Base-by-base conservation (phyloP, 306 rosid genomes). In the Rosa chinensis region DNA sequence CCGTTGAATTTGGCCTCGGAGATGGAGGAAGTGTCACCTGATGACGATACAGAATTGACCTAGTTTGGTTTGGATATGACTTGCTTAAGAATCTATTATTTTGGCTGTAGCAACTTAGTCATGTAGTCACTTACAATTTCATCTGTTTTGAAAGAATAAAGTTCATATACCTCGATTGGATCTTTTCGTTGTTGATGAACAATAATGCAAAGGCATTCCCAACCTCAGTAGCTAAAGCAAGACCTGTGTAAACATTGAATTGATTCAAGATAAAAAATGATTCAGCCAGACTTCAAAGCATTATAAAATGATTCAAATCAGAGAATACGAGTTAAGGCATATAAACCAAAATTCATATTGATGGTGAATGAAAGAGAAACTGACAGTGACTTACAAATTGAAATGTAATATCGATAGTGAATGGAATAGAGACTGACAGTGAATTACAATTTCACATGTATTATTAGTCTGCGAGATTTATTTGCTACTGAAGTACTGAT, bases 1-100 rank as follows among this genome's bases (percentile, higher is more conserved):
- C 73, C 85, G 16, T 39, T 37, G 72, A 52, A 77, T 48, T 78
- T 77, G 53, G 14, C 40, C 35, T n/a, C 21, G 8, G 81, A 80
- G 37, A 32, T 56, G 47, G 89, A 74, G 62, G 69, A 76, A 25
- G 73, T 21, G 35, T 58, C 77, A 45, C 75, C 79, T 21, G 82
- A 82, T 5, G 11, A 52, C 18, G 78, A 75, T 61, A 42, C 70
- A 59, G 53, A 59, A 20, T 42, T 25, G 7, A 49, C n/a, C 6
- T 67, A 12, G 53, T 55, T 14, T 40, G 42, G 52, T 25, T 70
- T 70, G 47, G 16, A 18, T 47, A 40, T 78, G 10, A 47, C 45
- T 11, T 70, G 61, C 44, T 23, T 39, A 32, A 14, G 58, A 20
- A 11, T 56, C 39, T 37, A 58, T 45, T 2, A 5, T 44, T 13